These are phyloP conservation scores for Trichosporon faecale DNA, from an alignment of 1,284 basidiomycete species.

Conservation along the genomic window DNA sequence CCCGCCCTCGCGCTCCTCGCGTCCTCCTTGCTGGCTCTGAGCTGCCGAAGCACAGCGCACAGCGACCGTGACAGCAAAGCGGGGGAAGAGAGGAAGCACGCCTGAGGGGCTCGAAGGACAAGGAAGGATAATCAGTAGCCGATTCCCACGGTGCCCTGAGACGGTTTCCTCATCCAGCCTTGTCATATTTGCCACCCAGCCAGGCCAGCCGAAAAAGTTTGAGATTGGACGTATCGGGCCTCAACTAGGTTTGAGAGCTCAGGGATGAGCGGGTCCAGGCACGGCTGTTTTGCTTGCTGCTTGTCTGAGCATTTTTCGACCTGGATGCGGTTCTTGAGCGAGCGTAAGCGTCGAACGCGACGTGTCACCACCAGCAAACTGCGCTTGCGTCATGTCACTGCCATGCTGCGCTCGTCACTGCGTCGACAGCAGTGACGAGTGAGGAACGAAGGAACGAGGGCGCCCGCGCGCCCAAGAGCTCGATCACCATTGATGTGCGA, in stretches of 20 bases:
- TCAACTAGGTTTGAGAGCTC: not conserved
- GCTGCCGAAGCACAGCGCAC: too few species aligned
- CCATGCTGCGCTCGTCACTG: not conserved
- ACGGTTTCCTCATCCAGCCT: too few species aligned
- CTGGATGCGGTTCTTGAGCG: not conserved
- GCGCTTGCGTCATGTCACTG: not conserved
- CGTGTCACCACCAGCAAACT: not conserved
- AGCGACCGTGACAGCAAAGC: too few species aligned
- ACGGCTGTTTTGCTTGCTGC: not conserved
- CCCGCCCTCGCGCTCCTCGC: too few species aligned
- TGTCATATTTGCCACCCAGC: constrained; percentile 5
- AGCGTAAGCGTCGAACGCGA: not conserved
- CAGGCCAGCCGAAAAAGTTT: too few species aligned
- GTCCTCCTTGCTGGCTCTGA: too few species aligned
- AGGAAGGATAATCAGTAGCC: constrained; percentile 7
- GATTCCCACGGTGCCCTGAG: constrained; percentile 9
- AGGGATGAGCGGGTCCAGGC: not conserved
- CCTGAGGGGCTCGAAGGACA: not conserved
- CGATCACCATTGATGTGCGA: constrained; percentile 1
- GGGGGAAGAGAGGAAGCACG: not conserved
- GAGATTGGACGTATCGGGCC: not conserved
- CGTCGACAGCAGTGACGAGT: not conserved
- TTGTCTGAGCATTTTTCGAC: not conserved
- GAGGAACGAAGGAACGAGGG: not conserved
- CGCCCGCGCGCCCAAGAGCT: not conserved